These are phyloP conservation scores for Penicillium paneum DNA, from an alignment of 2,329 filamentous ascomycete species.

Conservation along the genomic window DNA sequence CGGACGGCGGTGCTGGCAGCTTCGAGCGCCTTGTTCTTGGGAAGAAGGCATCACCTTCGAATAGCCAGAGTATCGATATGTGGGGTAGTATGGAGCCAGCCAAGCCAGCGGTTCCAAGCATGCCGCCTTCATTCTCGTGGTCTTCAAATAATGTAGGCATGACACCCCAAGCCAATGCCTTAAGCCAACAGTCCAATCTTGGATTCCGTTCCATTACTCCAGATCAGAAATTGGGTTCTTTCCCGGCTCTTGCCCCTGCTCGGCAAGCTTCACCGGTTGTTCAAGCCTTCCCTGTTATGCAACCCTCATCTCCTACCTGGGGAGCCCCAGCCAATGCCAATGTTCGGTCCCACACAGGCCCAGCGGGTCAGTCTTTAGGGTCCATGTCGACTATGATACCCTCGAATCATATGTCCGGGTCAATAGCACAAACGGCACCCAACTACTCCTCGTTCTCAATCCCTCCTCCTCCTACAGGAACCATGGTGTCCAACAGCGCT, in stretches of 20 bases:
- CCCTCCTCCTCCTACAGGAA: constrained; percentile 37
- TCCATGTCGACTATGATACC: constrained; percentile 27
- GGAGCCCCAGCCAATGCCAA: constrained; percentile 19
- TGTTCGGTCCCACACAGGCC: constrained; percentile 16
- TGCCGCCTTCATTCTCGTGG: constrained; percentile 45
- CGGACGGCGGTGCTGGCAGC: constrained; percentile 59
- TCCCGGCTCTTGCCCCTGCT: constrained; percentile 48
- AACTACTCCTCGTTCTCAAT: constrained; percentile 42
- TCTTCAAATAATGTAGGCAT: constrained; percentile 31
- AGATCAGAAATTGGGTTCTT: constrained; percentile 48
- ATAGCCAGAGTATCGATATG: constrained; percentile 30
- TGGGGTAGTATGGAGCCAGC: constrained; percentile 34
- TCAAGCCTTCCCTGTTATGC: constrained; percentile 27
- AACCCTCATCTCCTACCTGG: constrained; percentile 29
- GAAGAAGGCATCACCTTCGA: constrained; percentile 44
- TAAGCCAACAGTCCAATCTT: constrained; percentile 21
- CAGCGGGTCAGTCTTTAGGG: constrained; percentile 21
- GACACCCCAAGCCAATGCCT: constrained; percentile 18
- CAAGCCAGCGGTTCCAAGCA: constrained; percentile 25
- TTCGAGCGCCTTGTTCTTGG: constrained; percentile 91
- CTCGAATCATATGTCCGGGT: constrained; percentile 14
- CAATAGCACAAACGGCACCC: constrained; percentile 20
- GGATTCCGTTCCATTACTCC: constrained; percentile 51
- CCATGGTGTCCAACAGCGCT: constrained; percentile 19
- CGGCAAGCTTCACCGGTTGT: constrained; percentile 31